phyloP scores from a whole-genome alignment of 352 stramenopile species.

The Phytopythium litorale region DNA sequence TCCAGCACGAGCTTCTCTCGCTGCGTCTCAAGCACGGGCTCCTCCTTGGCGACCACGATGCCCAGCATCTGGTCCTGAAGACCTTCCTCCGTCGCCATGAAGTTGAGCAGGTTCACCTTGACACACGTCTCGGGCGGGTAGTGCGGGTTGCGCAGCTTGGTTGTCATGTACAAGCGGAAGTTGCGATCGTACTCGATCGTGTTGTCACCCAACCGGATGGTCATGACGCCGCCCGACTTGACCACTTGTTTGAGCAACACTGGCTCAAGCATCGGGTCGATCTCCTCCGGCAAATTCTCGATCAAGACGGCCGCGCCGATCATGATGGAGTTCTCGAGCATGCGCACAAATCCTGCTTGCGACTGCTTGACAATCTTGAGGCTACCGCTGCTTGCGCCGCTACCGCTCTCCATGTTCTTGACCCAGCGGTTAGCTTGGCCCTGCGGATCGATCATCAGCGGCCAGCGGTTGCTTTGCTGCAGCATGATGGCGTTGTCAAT shows the following conservation, averaged over 20 bases:
- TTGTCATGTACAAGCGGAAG: conserved; percentile 95
- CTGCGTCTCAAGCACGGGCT: conserved; percentile 90
- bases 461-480: conserved; percentile 89
- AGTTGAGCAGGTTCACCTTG: conserved; percentile 97
- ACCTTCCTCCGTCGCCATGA: conserved; percentile 94
- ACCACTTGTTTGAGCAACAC: conserved; percentile 93
- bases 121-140: conserved; percentile 94
- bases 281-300: conserved; percentile 92
- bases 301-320: conserved; percentile 92
- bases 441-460: conserved; percentile 96
- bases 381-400: conserved; percentile 35
- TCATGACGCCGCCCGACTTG: conserved; percentile 83
- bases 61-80: conserved; percentile 96
- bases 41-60: conserved; percentile 93
- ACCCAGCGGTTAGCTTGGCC: conserved; percentile 95
- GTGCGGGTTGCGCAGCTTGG: conserved; percentile 93
- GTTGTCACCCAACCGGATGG: conserved; percentile 92
- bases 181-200: conserved; percentile 93
- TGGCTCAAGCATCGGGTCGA: conserved; percentile 94
- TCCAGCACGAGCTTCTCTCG: conserved; percentile 93
- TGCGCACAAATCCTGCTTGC: conserved; percentile 92
- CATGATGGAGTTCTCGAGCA: conserved; percentile 94
- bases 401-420: conserved; percentile 90
- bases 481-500: conserved; percentile 97
- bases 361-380: conserved; percentile 94